Conservation (phyloP, 2,329 filamentous ascomycete genomes). For the Alternaria triticina region DNA sequence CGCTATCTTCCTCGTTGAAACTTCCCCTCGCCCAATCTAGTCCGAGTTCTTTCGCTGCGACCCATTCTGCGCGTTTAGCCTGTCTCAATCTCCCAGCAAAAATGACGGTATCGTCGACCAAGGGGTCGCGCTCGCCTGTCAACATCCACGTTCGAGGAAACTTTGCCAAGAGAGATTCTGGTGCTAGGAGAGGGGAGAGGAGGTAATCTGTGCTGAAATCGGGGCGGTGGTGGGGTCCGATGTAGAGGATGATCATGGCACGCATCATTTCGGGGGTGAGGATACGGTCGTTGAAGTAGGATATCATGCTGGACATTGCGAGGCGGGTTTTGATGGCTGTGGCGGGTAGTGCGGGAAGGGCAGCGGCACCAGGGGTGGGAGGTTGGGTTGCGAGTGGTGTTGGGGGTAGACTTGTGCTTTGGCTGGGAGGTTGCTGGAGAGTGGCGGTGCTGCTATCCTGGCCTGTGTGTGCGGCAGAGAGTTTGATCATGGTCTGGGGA, state of each 20-base stretch:
- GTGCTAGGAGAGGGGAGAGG: conserved; percentile 86
- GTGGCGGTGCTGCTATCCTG: conserved; percentile 29
- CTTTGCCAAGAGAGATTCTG: conserved; percentile 78
- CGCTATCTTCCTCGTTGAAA: conserved; percentile 76
- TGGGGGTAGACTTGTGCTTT: conserved; percentile 13
- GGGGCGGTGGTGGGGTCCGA: conserved; percentile 89
- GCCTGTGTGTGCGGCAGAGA: conserved; percentile 49
- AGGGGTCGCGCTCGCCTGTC: conserved; percentile 90
- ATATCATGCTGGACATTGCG: conserved; percentile 95
- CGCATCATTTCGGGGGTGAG: conserved; percentile 98
- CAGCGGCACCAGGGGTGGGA: conserved; percentile 39
- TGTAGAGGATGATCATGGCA: conserved; percentile 97
- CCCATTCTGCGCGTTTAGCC: conserved; percentile 69
- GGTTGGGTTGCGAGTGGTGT: conserved; percentile 29
- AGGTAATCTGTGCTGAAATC: conserved; percentile 93
- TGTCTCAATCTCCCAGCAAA: conserved; percentile 89
- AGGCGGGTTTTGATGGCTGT: conserved; percentile 78
- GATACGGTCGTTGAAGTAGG: conserved; percentile 95
- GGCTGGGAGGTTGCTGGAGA: conserved; percentile 28
- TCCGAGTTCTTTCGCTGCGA: conserved; percentile 62
- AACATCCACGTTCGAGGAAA: conserved; percentile 96
- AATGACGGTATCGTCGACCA: conserved; percentile 96
- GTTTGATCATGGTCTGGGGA: conserved; percentile 45
- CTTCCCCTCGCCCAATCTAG: conserved; percentile 58
- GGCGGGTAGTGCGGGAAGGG: conserved; percentile 39